A percentile compares a stretch with the other conserved stretches of the same genome.
Evolutionary conservation across 805 yeast species (phyloP).

Genomic region (Ogataea trehaloabstinens): DNA sequence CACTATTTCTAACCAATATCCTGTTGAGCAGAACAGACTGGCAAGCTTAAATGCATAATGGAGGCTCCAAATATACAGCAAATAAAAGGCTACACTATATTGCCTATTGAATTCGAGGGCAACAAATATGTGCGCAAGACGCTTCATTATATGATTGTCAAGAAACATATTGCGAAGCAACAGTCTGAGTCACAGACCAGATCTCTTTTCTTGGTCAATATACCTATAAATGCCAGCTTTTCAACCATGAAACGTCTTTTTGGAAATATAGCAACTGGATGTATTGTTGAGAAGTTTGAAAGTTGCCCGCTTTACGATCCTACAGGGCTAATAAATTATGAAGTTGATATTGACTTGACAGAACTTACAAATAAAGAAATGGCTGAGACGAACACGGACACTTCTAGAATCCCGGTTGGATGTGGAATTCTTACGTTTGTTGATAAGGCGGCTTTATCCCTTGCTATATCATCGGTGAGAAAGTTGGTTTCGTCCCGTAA

Average conservation of each 20-base stretch:
- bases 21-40: no score
- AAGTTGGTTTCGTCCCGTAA: slow-evolving; percentile 36
- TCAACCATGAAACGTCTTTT: slow-evolving; percentile 56
- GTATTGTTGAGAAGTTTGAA: slow-evolving; percentile 50
- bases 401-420: slow-evolving; percentile 60
- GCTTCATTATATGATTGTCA: slow-evolving; percentile 60
- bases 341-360: slow-evolving; percentile 51
- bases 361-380: slow-evolving; percentile 55
- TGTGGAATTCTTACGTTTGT: slow-evolving; percentile 73
- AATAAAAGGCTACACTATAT: slow-evolving; percentile 56
- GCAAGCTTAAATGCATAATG: no score
- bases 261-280: slow-evolving; percentile 57
- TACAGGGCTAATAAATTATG: slow-evolving; percentile 29
- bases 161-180: slow-evolving; percentile 54
- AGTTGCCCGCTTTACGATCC: slow-evolving; percentile 33
- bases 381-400: slow-evolving; percentile 28
- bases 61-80: slow-evolving; percentile 31
- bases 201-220: slow-evolving; percentile 70
- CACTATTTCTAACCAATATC: no score
- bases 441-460: slow-evolving; percentile 62
- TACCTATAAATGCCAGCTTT: slow-evolving; percentile 62
- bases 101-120: slow-evolving; percentile 45
- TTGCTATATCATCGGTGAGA: slow-evolving; percentile 64
- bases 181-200: slow-evolving; percentile 45
- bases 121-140: slow-evolving; percentile 22